Evolutionary conservation across 176 grass and related monocot genomes (phyloP).

Genomic region (Tillandsia leiboldiana): DNA sequence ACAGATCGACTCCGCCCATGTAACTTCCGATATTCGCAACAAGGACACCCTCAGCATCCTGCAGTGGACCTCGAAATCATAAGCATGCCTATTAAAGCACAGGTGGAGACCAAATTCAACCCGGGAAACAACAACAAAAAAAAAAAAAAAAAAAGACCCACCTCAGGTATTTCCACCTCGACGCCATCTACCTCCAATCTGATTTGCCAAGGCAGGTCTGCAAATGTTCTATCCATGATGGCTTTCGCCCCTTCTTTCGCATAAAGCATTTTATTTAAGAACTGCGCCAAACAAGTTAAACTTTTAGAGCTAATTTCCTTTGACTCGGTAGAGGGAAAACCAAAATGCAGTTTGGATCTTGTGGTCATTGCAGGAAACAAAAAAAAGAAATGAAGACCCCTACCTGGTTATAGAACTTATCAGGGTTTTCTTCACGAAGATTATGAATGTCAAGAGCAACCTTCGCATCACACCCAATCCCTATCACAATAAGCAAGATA

Average conservation of each 20-base stretch:
- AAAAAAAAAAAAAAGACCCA: constrained; percentile 7
- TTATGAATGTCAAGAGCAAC: constrained; percentile 96
- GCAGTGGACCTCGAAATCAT: not conserved
- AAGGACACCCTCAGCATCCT: constrained; percentile 27
- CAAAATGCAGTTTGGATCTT: not conserved
- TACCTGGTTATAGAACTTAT: constrained; percentile 94
- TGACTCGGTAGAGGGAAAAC: not conserved
- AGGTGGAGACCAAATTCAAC: not conserved
- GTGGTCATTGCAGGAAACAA: constrained; percentile 4
- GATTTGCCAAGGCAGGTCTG: constrained; percentile 73
- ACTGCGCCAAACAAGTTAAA: constrained; percentile 25
- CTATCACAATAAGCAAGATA: constrained; percentile 27
- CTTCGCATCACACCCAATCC: constrained; percentile 97
- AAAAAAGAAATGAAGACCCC: not conserved
- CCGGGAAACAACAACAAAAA: not conserved
- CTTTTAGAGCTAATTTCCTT: constrained; percentile 6
- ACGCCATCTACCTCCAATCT: constrained; percentile 82
- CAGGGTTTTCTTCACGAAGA: constrained; percentile 94
- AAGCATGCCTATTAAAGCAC: not conserved
- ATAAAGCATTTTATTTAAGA: constrained; percentile 93
- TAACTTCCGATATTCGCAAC: constrained; percentile 28
- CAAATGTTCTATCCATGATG: constrained; percentile 88
- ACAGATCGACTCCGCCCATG: constrained; percentile 26
- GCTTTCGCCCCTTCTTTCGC: constrained; percentile 97
- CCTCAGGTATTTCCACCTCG: constrained; percentile 77